These are phyloP conservation scores for Arxiozyma slooffiae DNA, from an alignment of 1,139 yeast species.

Conservation along the genomic window DNA sequence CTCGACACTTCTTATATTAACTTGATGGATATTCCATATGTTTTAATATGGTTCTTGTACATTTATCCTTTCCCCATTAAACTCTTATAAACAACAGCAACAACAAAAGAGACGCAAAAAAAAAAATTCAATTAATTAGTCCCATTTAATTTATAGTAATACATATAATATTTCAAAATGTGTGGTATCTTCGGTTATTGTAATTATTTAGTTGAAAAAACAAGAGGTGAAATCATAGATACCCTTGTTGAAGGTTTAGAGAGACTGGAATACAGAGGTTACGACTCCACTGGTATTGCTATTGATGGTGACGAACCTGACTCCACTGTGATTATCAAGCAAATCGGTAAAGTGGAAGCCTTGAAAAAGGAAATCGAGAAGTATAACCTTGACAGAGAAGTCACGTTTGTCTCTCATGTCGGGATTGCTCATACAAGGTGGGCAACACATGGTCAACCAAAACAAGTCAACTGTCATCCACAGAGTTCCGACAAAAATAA, in stretches of 20 bases:
- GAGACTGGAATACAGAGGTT: slow-evolving; percentile 94
- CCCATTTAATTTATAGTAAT: too few relatives aligned
- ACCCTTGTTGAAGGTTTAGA: slow-evolving; percentile 85
- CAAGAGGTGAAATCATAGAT: slow-evolving; percentile 86
- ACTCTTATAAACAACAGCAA: too few relatives aligned
- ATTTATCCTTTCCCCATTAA: neutral
- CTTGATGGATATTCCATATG: neutral
- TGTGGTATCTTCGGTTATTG: slow-evolving; percentile 98
- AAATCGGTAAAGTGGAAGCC: slow-evolving; percentile 84
- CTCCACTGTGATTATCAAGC: slow-evolving; percentile 62
- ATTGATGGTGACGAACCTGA: slow-evolving; percentile 73
- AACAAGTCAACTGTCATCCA: slow-evolving; percentile 83
- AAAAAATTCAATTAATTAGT: too few relatives aligned
- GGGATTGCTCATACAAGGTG: slow-evolving; percentile 99
- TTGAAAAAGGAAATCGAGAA: slow-evolving; percentile 58
- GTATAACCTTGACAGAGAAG: slow-evolving; percentile 47
- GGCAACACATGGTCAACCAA: slow-evolving; percentile 99
- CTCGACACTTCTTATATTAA: neutral
- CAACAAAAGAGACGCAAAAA: too few relatives aligned
- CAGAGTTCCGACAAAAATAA: slow-evolving; percentile 76
- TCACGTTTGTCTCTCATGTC: slow-evolving; percentile 71
- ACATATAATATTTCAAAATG: too few relatives aligned
- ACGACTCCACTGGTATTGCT: slow-evolving; percentile 95
- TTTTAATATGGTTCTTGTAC: neutral
- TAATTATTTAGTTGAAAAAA: slow-evolving; percentile 83